Percentiles rank a stretch among this genome's conserved stretches.
phyloP scores from a whole-genome alignment of 257 asterid species.

The Nicotiana undulata region DNA sequence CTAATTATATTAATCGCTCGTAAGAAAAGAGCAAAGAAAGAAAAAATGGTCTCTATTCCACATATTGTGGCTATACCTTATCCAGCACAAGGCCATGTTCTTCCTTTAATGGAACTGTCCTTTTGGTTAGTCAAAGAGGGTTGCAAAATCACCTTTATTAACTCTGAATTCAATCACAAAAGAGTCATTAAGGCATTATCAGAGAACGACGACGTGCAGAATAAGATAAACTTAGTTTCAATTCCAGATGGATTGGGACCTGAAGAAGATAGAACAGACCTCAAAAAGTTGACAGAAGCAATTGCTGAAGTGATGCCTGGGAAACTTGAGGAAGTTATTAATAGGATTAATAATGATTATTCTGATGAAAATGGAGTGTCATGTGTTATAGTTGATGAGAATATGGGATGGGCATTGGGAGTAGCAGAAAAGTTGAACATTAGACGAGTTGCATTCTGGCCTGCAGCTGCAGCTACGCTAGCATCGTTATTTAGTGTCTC shows the following conservation, averaged over 20 bases:
- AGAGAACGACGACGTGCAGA: constrained; percentile 1
- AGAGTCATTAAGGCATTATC: constrained; percentile 32
- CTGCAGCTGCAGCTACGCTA: constrained; percentile 30
- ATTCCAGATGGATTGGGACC: constrained; percentile 61
- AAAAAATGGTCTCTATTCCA: constrained; percentile 33
- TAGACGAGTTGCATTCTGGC: constrained; percentile 34
- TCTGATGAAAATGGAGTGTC: constrained; percentile 23
- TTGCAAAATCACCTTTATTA: constrained; percentile 43
- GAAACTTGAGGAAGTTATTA: constrained; percentile 33
- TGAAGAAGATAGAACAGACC: constrained; percentile 47
- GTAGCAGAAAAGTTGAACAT: constrained; percentile 39
- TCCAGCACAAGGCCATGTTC: constrained; percentile 82
- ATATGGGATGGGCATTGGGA: constrained; percentile 36
- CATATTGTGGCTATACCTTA: constrained; percentile 49
- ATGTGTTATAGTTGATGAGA: constrained; percentile 41
- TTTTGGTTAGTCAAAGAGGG: constrained; percentile 33
- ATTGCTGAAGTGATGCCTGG: constrained; percentile 34
- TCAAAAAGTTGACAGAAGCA: constrained; percentile 19
- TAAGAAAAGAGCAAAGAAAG: not conserved
- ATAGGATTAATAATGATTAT: constrained; percentile 12
- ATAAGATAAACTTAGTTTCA: constrained; percentile 28
- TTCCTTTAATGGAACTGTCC: constrained; percentile 56
- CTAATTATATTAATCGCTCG: too few relatives aligned
- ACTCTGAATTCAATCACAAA: constrained; percentile 45
- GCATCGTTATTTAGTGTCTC: constrained; percentile 21